Conservation (phyloP, 1,284 basidiomycete genomes). For the Leccinum griseonigrum region DNA sequence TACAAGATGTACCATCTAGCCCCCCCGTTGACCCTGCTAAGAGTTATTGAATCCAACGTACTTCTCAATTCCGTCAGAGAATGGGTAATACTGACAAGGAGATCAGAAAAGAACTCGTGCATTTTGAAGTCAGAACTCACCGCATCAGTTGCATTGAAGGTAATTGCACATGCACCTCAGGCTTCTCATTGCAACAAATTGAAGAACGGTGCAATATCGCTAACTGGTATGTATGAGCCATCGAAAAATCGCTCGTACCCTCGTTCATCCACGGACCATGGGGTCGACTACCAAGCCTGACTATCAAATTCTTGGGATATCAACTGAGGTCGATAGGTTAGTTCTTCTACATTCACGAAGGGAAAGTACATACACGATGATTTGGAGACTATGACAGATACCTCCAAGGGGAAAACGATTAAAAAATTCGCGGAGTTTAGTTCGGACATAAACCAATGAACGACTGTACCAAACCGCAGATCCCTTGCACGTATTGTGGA, state of each 20-base stretch:
- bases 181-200: too few relatives aligned
- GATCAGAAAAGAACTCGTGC: not conserved
- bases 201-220: too few relatives aligned
- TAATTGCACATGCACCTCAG: not conserved
- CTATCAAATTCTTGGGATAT: not conserved
- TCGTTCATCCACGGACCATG: not conserved
- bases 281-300: not conserved
- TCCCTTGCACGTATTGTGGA: not conserved
- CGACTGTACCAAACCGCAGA: not conserved
- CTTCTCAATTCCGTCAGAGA: constrained; percentile 41
- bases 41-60: constrained; percentile 22
- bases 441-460: not conserved
- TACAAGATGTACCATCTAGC: too few relatives aligned
- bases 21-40: too few relatives aligned
- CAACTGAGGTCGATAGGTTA: not conserved
- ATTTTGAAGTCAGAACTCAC: constrained; percentile 27
- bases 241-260: too few relatives aligned
- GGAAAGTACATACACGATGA: not conserved
- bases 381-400: not conserved
- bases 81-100: constrained; percentile 43
- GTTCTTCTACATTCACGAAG: not conserved
- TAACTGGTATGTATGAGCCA: too few relatives aligned
- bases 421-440: not conserved
- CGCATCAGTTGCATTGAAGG: constrained; percentile 40
- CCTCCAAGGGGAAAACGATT: not conserved